These are phyloP conservation scores for Venturiaceae sp. DNA, from an alignment of 2,329 filamentous ascomycete species.

Conservation along the genomic window DNA sequence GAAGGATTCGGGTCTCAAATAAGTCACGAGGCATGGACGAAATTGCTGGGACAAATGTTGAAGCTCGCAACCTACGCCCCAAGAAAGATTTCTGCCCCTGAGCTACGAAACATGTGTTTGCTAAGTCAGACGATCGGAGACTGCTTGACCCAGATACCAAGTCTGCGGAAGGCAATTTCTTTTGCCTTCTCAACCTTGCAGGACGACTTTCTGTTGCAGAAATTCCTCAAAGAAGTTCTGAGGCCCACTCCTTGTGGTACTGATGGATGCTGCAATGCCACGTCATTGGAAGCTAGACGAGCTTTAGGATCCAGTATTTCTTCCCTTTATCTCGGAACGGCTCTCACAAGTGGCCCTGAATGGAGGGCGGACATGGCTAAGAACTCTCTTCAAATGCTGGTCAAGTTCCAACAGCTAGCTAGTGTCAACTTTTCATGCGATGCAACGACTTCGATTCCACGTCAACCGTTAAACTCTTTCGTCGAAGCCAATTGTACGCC, in stretches of 20 bases:
- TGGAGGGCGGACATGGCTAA: not conserved
- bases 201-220: not conserved
- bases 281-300: not conserved
- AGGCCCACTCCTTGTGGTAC: not conserved
- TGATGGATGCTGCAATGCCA: not conserved
- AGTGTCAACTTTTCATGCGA: not conserved
- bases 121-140: not conserved
- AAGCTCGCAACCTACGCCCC: not conserved
- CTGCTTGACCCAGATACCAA: not conserved
- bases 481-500: not conserved
- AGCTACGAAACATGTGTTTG: not conserved
- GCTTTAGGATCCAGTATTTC: not conserved
- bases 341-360: not conserved
- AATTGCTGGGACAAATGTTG: not conserved
- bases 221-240: not conserved
- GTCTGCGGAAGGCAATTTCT: not conserved
- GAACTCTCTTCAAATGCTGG: not conserved
- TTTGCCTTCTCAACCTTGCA: not conserved
- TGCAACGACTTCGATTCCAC: not conserved
- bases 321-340: not conserved
- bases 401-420: not conserved
- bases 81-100: not conserved
- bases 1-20: not conserved
- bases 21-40: not conserved
- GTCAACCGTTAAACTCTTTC: not conserved